Conservation (phyloP, 2,329 filamentous ascomycete species). For the Colletotrichum sp. region DNA sequence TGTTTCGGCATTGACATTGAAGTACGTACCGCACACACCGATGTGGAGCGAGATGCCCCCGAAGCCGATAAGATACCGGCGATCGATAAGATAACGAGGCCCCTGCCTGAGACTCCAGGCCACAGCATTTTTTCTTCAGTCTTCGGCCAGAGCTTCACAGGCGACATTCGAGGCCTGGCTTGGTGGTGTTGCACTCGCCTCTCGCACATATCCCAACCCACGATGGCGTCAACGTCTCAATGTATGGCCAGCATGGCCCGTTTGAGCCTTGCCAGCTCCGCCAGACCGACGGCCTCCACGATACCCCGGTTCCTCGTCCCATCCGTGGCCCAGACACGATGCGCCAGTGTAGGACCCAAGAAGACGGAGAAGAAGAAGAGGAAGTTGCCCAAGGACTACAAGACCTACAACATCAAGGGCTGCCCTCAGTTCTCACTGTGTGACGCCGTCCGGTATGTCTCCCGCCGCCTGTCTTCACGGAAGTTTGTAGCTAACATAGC, state of each 20-base stretch:
- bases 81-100: not conserved
- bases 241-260: conserved; percentile 61
- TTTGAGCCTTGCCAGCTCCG: conserved; percentile 46
- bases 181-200: not conserved
- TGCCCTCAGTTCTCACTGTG: conserved; percentile 76
- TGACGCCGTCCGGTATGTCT: conserved; percentile 85
- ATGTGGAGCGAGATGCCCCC: not conserved
- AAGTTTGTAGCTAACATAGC: not conserved
- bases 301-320: conserved; percentile 58
- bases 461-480: not conserved
- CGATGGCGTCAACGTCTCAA: conserved; percentile 57
- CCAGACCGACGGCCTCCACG: conserved; percentile 45
- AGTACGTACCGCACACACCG: not conserved
- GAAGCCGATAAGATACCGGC: not conserved
- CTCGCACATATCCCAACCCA: conserved; percentile 27
- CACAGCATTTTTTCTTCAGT: conserved; percentile 11
- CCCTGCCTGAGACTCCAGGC: not conserved
- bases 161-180: not conserved
- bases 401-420: conserved; percentile 69
- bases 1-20: not conserved
- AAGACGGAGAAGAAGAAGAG: conserved; percentile 61
- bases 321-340: conserved; percentile 48
- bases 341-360: conserved; percentile 46
- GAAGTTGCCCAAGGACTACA: conserved; percentile 67
- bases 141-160: conserved; percentile 11